Base-by-base conservation (phyloP, 1,284 basidiomycete genomes). In the Apiotrichum mycotoxinovorans region DNA sequence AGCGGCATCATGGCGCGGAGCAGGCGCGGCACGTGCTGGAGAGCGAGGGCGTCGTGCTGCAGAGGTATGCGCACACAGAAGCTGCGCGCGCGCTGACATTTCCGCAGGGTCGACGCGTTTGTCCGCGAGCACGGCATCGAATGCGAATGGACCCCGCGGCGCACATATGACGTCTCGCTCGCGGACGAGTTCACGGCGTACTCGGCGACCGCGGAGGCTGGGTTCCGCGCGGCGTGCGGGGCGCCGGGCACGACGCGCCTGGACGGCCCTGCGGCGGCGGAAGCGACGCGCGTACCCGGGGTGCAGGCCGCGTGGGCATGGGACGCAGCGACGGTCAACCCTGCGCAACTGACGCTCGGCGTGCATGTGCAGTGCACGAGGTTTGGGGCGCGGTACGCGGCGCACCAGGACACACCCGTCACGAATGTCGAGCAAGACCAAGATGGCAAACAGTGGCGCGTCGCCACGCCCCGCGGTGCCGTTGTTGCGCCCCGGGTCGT, bases 321-420 rank as follows among this genome's bases (percentile, higher is more conserved):
- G 69, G 52, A 54, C 26, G 73, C 71, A 4, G 68, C 69, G 22
- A 70, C 68, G 22, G 35, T 72, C 26, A 69, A 73, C 54, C 73
- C 73, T 11, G 68, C 69, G 20, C 66, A 73, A 51, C 65, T 73
- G 30, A 64, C 61, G 12, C 59, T 67, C 4, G 68, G 59, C 14
- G 62, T 73, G 7, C 65, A 70, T 43, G 43, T 35, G 11, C 38
- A 66, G n/a, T 63, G 63, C 45, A 44, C 50, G 30, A 5, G 12
- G 43, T 42, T 44, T 2, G 41, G 49, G 12, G 62, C 55, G 2
- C 66, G 70, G 15, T 72, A 69, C 37, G 52, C 54, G 17, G 60
- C 69, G 0, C 71, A 61, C 51, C 46, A 58, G 23, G 33, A 52
- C 20, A 23, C 57, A 17, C 52, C 54, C 3, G 60, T 57, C 4